Evolutionary conservation across 352 stramenopile genomes (phyloP), one percentile per base, ranked within the genome.

Genomic region (Aphanomyces invadans): DNA sequence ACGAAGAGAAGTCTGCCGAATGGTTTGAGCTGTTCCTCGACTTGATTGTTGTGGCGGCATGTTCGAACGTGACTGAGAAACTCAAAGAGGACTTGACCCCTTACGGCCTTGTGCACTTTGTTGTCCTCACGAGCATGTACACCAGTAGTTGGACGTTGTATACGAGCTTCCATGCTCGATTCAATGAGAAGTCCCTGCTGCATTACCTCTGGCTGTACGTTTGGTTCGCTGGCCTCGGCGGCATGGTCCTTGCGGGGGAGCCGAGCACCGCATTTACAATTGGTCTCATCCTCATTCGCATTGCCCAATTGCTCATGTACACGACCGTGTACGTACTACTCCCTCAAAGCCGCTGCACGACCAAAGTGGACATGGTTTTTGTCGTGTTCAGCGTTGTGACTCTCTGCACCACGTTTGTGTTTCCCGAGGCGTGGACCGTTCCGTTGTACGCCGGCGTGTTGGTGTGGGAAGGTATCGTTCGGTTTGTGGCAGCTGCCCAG

Each of bases 21-120:
- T 67, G 60, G 60, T 67, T 67, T 28, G 60, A 67, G 49, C 60
- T 67, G 23, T 67, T 67, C 49, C 60, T 67, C 42, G 60, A 67
- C 49, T 48, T 60, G n/a, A 57, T 67, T 44, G 57, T 67, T 25
- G 60, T 67, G 3, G 60, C 60, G 1, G 60, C 60, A 10, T 67
- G 60, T 29, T 56, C 60, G 1, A 67, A 45, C 12, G 46, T 67
- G 1, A 26, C 60, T 19, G 49, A 67, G n/a, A 32, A 11, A 4
- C 49, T 67, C 49, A 55, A 57, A 26, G 60, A 67, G 32, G 45
- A 67, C 17, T 17, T 67, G 7, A 59, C n/a, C n/a, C 17, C 57
- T 31, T 12, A 39, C 36, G 60, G 60, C 26, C 29, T 56, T 26
- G 17, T 44, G 19, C 31, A 59, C 33, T 67, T 67, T 33, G n/a